phyloP scores from a whole-genome alignment of 2,329 filamentous ascomycete species.

The Aspergillus sclerotialis region DNA sequence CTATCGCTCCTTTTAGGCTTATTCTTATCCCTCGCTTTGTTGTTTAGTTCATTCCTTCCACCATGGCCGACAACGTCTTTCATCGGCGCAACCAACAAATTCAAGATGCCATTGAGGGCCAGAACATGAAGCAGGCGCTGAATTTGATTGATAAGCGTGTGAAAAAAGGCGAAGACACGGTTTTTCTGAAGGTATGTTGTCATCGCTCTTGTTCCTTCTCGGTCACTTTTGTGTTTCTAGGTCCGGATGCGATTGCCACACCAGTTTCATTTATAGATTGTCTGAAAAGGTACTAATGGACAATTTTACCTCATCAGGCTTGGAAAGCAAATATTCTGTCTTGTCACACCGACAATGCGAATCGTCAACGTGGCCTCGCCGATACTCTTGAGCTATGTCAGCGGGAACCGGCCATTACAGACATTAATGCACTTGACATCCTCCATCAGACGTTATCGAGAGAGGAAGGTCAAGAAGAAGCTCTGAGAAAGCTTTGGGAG shows the following conservation, averaged over 20 bases:
- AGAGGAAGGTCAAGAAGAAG: slow-evolving; percentile 27
- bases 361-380: slow-evolving; percentile 35
- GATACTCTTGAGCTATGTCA: slow-evolving; percentile 39
- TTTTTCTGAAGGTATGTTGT: slow-evolving; percentile 31
- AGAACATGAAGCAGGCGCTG: slow-evolving; percentile 44
- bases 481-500: slow-evolving; percentile 37
- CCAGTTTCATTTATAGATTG: no score
- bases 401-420: slow-evolving; percentile 35
- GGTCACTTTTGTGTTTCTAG: no score
- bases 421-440: slow-evolving; percentile 39
- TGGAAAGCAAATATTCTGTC: slow-evolving; percentile 39
- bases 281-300: not conserved
- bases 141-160: slow-evolving; percentile 46
- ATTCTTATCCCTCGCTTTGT: not conserved
- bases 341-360: slow-evolving; percentile 33
- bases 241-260: no score
- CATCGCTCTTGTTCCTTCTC: not conserved
- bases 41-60: slow-evolving; percentile 1
- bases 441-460: slow-evolving; percentile 34
- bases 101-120: slow-evolving; percentile 42
- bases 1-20: not conserved
- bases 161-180: slow-evolving; percentile 47
- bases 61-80: slow-evolving; percentile 29
- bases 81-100: slow-evolving; percentile 43
- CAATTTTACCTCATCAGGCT: slow-evolving; percentile 20